These are phyloP conservation scores for Neurospora cerealis DNA, from an alignment of 495 filamentous ascomycete genomes.

Conservation along the genomic window DNA sequence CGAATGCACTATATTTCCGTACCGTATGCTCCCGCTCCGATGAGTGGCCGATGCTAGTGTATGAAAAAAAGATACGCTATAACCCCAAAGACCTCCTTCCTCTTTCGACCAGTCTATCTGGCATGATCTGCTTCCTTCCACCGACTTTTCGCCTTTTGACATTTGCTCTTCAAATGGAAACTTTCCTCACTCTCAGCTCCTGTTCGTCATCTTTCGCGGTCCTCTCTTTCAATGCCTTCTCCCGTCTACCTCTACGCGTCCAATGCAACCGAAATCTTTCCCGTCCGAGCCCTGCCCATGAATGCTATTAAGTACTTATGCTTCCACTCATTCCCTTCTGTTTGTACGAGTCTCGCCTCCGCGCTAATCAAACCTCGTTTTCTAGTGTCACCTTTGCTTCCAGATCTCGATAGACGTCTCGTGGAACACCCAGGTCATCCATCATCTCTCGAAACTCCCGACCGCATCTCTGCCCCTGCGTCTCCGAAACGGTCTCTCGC, in stretches of 20 bases:
- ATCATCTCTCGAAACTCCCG: slow-evolving; percentile 18
- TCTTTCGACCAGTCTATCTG: neutral
- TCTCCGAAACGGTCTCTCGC: neutral
- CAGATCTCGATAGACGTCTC: slow-evolving; percentile 6
- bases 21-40: neutral
- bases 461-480: slow-evolving; percentile 2
- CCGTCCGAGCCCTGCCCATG: neutral
- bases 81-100: neutral
- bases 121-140: neutral
- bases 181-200: neutral
- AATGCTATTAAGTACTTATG: neutral
- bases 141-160: neutral
- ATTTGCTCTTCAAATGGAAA: neutral
- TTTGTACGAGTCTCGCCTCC: neutral
- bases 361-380: neutral
- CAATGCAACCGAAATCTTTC: neutral
- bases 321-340: neutral
- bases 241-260: neutral
- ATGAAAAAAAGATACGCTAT: neutral
- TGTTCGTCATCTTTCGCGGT: neutral
- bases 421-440: slow-evolving; percentile 12
- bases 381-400: slow-evolving; percentile 16
- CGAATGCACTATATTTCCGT: neutral
- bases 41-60: neutral
- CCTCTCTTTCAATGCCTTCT: neutral